phyloP scores from a whole-genome alignment of 73 alveolate species.

The Paramecium caudatum region DNA sequence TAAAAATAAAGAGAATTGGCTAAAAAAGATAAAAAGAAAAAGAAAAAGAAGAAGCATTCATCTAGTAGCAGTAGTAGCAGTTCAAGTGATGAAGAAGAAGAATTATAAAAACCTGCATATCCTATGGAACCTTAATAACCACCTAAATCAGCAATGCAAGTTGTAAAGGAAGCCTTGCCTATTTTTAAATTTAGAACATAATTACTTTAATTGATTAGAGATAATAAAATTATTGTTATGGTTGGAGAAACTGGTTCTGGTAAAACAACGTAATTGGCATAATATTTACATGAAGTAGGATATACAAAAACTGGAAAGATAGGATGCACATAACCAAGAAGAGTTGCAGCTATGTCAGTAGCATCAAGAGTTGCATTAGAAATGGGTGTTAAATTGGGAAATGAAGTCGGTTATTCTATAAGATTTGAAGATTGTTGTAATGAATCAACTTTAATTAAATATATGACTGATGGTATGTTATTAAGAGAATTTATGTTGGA shows the following conservation, averaged over 20 bases:
- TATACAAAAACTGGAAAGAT: slow-evolving; percentile 97
- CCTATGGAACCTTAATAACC: slow-evolving; percentile 69
- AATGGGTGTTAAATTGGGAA: slow-evolving; percentile 98
- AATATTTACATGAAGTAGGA: slow-evolving; percentile 98
- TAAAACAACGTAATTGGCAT: slow-evolving; percentile 97
- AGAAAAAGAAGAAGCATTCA: slow-evolving; percentile 74
- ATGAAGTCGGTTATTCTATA: slow-evolving; percentile 99
- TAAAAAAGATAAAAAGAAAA: slow-evolving; percentile 76
- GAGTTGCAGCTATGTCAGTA: slow-evolving; percentile 99
- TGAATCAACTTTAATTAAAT: slow-evolving; percentile 96
- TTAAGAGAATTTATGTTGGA: slow-evolving; percentile 94
- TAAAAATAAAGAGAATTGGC: slow-evolving; percentile 73
- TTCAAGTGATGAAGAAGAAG: slow-evolving; percentile 73
- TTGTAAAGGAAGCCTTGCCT: slow-evolving; percentile 86
- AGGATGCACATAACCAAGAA: slow-evolving; percentile 99
- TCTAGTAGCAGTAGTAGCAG: slow-evolving; percentile 60
- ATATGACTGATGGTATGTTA: slow-evolving; percentile 99
- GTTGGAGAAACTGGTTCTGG: slow-evolving; percentile 99
- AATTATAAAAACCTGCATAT: slow-evolving; percentile 72
- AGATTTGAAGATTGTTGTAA: slow-evolving; percentile 98
- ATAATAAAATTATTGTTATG: slow-evolving; percentile 90
- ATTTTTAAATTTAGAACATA: slow-evolving; percentile 91
- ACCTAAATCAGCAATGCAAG: slow-evolving; percentile 67
- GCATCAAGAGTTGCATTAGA: slow-evolving; percentile 99
- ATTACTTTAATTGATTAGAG: slow-evolving; percentile 88